Conservation (phyloP, 2,329 filamentous ascomycete genomes). For the Diaporthe destruens region DNA sequence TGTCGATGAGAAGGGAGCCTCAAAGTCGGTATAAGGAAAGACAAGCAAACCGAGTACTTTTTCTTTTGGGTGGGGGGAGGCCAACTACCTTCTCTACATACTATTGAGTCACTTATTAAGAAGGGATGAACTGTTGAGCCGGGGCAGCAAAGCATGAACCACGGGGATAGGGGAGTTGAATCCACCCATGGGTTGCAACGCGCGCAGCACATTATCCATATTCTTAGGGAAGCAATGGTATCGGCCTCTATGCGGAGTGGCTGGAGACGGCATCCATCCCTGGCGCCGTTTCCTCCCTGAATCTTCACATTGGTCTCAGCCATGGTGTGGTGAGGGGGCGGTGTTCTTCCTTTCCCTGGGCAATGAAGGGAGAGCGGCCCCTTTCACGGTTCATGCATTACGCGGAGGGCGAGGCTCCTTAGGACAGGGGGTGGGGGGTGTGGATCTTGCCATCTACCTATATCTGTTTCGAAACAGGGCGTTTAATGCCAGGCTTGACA, state of each 20-base stretch:
- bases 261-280: background rate
- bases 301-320: slow-evolving; percentile 3
- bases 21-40: slow-evolving; percentile 8
- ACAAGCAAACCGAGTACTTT: background rate
- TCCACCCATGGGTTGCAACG: slow-evolving; percentile 16
- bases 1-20: background rate
- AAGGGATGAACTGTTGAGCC: slow-evolving; percentile 19
- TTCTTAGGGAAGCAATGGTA: slow-evolving; percentile 14
- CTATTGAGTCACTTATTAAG: slow-evolving; percentile 15
- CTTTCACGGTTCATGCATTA: slow-evolving; percentile 30
- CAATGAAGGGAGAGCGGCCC: slow-evolving; percentile 31
- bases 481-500: slow-evolving; percentile 9
- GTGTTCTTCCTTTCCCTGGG: background rate
- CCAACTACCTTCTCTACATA: background rate
- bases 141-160: slow-evolving; percentile 26
- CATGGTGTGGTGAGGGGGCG: background rate
- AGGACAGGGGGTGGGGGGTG: slow-evolving; percentile 17
- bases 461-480: slow-evolving; percentile 31
- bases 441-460: slow-evolving; percentile 20
- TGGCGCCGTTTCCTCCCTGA: slow-evolving; percentile 1
- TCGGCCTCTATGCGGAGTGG: slow-evolving; percentile 9
- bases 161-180: slow-evolving; percentile 23
- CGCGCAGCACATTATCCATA: slow-evolving; percentile 8
- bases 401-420: slow-evolving; percentile 29
- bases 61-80: background rate